These are phyloP conservation scores for Scytalidium sp. DNA, from an alignment of 2,329 filamentous ascomycete species.

Conservation along the genomic window DNA sequence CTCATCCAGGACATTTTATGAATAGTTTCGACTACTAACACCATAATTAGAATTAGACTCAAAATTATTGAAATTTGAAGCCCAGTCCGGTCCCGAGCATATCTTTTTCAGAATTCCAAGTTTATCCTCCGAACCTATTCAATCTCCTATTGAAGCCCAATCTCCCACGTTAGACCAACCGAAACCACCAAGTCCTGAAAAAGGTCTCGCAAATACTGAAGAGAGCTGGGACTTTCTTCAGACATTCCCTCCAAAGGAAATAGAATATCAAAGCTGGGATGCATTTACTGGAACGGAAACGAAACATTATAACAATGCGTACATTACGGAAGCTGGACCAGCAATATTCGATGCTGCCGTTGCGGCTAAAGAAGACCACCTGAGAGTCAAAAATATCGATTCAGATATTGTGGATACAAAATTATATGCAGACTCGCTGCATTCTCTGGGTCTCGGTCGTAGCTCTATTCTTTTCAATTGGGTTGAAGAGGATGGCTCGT, in stretches of 20 bases:
- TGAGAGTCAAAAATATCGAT: slow-evolving; percentile 34
- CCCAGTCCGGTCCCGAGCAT: slow-evolving; percentile 13
- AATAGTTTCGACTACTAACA: slow-evolving; percentile 7
- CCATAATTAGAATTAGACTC: slow-evolving; percentile 22
- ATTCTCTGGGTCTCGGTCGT: slow-evolving; percentile 66
- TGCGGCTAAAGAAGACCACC: slow-evolving; percentile 35
- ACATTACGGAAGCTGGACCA: slow-evolving; percentile 68
- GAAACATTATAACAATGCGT: slow-evolving; percentile 41
- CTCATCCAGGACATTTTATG: background rate
- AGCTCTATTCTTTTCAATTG: slow-evolving; percentile 70
- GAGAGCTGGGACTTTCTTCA: slow-evolving; percentile 48
- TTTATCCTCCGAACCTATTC: slow-evolving; percentile 14
- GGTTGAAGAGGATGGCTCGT: slow-evolving; percentile 48
- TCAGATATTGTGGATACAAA: slow-evolving; percentile 44
- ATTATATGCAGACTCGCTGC: slow-evolving; percentile 54
- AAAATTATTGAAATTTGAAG: slow-evolving; percentile 17
- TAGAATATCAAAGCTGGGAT: slow-evolving; percentile 65
- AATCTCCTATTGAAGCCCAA: slow-evolving; percentile 9
- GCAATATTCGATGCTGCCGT: slow-evolving; percentile 63
- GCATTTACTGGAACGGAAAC: slow-evolving; percentile 49
- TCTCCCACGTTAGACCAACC: slow-evolving; percentile 5
- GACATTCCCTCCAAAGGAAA: slow-evolving; percentile 24
- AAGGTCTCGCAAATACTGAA: slow-evolving; percentile 18
- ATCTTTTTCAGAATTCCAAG: slow-evolving; percentile 27
- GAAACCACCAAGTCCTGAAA: slow-evolving; percentile 13